A percentile compares a stretch with the other conserved stretches of the same genome.
phyloP scores from a whole-genome alignment of 495 filamentous ascomycete genomes.

The Talaromyces adpressus region DNA sequence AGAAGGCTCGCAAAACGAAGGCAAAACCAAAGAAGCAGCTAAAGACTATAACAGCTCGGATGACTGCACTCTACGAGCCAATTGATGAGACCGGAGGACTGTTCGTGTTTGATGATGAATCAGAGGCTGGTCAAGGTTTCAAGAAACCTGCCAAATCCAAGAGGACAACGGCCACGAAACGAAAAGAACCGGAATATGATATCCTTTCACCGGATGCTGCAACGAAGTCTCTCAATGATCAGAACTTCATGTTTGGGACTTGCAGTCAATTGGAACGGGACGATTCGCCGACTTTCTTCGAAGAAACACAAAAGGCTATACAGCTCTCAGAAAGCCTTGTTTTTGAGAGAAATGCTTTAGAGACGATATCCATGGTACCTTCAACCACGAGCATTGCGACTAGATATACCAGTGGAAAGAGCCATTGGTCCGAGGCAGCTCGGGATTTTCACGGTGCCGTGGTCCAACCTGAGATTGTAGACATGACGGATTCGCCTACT shows the following conservation, averaged over 20 bases:
- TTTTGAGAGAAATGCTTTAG: not conserved
- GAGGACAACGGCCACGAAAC: constrained; percentile 36
- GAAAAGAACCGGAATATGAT: constrained; percentile 31
- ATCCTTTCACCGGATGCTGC: constrained; percentile 72
- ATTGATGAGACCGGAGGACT: not conserved
- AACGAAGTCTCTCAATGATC: constrained; percentile 55
- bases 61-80: constrained; percentile 64
- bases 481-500: constrained; percentile 44
- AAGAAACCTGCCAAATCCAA: constrained; percentile 20
- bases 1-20: not conserved
- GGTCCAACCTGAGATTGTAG: constrained; percentile 49
- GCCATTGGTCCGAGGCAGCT: constrained; percentile 63
- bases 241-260: constrained; percentile 86
- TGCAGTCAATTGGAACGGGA: constrained; percentile 81
- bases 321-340: constrained; percentile 43
- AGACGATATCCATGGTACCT: not conserved
- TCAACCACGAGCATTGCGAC: constrained; percentile 14
- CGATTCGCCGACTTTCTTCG: constrained; percentile 61
- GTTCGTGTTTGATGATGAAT: not conserved
- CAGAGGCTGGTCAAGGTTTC: constrained; percentile 4
- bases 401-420: constrained; percentile 24
- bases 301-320: constrained; percentile 65
- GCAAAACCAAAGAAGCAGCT: constrained; percentile 34
- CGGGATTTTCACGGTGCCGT: constrained; percentile 56
- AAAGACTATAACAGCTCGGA: constrained; percentile 82